These are phyloP conservation scores for Logfia minima DNA, from an alignment of 129 eudicot species.

Conservation along the genomic window DNA sequence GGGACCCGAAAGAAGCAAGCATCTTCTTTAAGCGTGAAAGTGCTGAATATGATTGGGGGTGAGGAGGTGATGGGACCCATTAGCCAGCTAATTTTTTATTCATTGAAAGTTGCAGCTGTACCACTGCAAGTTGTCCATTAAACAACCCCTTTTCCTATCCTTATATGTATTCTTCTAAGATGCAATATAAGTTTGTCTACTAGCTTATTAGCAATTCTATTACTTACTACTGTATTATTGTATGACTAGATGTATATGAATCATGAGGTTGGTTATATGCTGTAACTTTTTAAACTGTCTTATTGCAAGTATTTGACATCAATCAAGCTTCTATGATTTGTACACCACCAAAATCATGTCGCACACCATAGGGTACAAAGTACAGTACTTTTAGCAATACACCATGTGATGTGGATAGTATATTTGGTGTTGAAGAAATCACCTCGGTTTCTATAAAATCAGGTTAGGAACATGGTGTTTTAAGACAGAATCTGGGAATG, in stretches of 20 bases:
- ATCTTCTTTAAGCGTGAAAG: not conserved
- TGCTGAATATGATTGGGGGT: not conserved
- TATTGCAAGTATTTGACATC: not conserved
- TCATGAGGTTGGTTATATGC: not conserved
- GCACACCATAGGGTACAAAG: not conserved
- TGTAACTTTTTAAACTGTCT: not conserved
- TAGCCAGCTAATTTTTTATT: not conserved
- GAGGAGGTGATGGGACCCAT: not conserved
- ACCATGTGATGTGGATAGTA: not conserved
- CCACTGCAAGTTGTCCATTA: not conserved
- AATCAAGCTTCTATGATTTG: not conserved
- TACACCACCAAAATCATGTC: not conserved
- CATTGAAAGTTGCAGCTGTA: conserved; percentile 2
- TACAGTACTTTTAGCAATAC: not conserved
- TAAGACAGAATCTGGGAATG: not conserved
- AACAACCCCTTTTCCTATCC: not conserved
- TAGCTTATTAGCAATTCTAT: not conserved
- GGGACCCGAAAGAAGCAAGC: conserved; percentile 7
- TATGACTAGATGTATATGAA: not conserved
- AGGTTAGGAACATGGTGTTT: not conserved
- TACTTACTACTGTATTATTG: not conserved
- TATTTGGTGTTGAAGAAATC: too few relatives aligned
- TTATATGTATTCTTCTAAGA: not conserved
- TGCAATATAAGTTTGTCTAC: not conserved
- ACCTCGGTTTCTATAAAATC: too few relatives aligned